A percentile compares a stretch with the other conserved stretches of the same genome.
phyloP scores from a whole-genome alignment of 2,329 filamentous ascomycete species.

The Nemania sp. region DNA sequence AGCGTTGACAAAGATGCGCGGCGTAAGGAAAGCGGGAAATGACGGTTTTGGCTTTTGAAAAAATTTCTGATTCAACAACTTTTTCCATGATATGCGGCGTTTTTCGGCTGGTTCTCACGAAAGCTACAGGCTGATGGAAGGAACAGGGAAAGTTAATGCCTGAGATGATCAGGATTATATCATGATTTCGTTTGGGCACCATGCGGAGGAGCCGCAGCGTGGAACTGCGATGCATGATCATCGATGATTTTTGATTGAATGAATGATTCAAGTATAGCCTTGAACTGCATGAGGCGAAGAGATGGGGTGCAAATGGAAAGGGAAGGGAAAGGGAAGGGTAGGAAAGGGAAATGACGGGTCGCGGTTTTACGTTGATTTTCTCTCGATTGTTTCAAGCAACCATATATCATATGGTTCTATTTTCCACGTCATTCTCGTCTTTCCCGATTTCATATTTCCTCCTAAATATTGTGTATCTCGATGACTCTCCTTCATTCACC shows the following conservation, averaged over 20 bases:
- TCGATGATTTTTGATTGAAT: constrained; percentile 14
- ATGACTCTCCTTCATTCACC: not conserved
- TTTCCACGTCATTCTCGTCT: not conserved
- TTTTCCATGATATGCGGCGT: constrained; percentile 25
- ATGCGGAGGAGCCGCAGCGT: not conserved
- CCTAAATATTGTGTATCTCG: constrained; percentile 11
- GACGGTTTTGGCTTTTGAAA: constrained; percentile 18
- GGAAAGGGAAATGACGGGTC: constrained; percentile 10
- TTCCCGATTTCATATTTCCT: not conserved
- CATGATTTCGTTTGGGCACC: not conserved
- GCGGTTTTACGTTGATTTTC: constrained; percentile 6
- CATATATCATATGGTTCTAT: not conserved
- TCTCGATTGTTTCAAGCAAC: not conserved
- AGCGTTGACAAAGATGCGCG: constrained; percentile 22
- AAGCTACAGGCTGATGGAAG: constrained; percentile 11
- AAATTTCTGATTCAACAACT: constrained; percentile 14
- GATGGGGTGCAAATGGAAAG: constrained; percentile 20
- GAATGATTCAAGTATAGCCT: constrained; percentile 15
- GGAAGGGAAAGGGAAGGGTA: constrained; percentile 12
- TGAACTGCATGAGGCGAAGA: constrained; percentile 14
- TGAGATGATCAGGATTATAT: constrained; percentile 3
- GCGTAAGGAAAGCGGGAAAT: constrained; percentile 27
- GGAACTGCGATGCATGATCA: constrained; percentile 1
- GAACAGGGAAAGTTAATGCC: constrained; percentile 8
- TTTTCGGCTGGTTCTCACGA: constrained; percentile 18